These are phyloP conservation scores for Acmispon strigosus DNA, from an alignment of 306 rosid species.

Conservation along the genomic window DNA sequence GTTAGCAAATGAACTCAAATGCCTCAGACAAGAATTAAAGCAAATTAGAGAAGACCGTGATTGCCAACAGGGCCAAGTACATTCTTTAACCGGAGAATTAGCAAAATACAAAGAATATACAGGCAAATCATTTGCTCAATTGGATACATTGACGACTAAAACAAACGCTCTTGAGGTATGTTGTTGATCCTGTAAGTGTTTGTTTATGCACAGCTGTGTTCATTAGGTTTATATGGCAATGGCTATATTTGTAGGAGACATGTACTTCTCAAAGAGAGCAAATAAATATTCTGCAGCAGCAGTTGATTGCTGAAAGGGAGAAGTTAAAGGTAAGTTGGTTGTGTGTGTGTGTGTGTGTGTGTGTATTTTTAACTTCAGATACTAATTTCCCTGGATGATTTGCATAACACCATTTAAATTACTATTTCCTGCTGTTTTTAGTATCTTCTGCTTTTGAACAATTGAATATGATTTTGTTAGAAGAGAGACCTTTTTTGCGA, in stretches of 20 bases:
- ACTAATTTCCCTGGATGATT: too few relatives aligned
- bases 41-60: constrained; percentile 83
- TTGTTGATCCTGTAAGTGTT: not conserved
- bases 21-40: constrained; percentile 71
- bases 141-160: constrained; percentile 54
- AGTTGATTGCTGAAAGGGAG: constrained; percentile 56
- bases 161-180: constrained; percentile 71
- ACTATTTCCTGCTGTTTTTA: too few relatives aligned
- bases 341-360: not conserved
- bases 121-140: constrained; percentile 39
- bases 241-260: constrained; percentile 41
- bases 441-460: too few relatives aligned
- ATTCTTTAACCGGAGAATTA: constrained; percentile 48
- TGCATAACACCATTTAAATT: too few relatives aligned
- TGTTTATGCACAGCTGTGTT: not conserved
- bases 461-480: too few relatives aligned
- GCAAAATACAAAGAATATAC: constrained; percentile 44
- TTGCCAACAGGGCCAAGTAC: constrained; percentile 43
- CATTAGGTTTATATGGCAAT: not conserved
- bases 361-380: not conserved
- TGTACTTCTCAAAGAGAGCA: constrained; percentile 69
- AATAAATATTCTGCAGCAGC: constrained; percentile 46
- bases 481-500: too few relatives aligned
- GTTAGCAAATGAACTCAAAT: constrained; percentile 46
- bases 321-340: constrained; percentile 49